Base-by-base conservation (phyloP, 768 basidiomycete species). In the Nidularia pulvinata region DNA sequence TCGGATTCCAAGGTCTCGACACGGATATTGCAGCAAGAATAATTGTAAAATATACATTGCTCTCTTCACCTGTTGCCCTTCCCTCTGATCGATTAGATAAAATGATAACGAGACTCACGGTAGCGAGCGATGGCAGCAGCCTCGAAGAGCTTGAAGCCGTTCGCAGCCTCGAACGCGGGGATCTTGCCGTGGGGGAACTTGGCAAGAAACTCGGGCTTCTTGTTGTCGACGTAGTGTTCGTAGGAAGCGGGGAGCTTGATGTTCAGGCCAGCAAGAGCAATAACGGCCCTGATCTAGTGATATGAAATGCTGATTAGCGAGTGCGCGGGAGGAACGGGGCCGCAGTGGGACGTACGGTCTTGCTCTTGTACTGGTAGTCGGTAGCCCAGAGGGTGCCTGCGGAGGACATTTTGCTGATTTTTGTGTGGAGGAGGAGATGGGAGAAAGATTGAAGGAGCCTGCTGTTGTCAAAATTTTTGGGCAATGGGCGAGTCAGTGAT, bases 171-270 rank as follows among this genome's bases (percentile, higher is more conserved):
- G 50, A 89, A 81, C 36, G 89, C 87, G 30, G 97, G 96, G 60
- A 96, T 83, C 77, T 93, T 93, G 52, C 90, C 88, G 54, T 79
- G 79, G 48, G 88, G 84, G 71, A 92, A 95, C 71, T 94, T 93
- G 50, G 67, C 66, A 46, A 83, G 66, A 69, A 85, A 92, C 33
- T 85, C 87, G 0, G 87, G 79, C 63, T 81, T 83, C 66, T 81
- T 82, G 78, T 91, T 91, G 65, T 82, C 80, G 61, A 84, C 78
- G 54, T 68, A 72, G 67, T 88, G 85, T 51, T 74, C 76, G 67
- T 89, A 90, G 52, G 59, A 62, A 16, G 72, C 70, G 13, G 82
- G 79, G 49, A 78, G 55, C 54, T 84, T 80, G 52, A 91, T 57
- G 47, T 82, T 76, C 56, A 90, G 62, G 36, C 83, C 86, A 42